These are phyloP conservation scores for Solanum bukasovii DNA, from an alignment of 257 asterid genomes.

Conservation along the genomic window DNA sequence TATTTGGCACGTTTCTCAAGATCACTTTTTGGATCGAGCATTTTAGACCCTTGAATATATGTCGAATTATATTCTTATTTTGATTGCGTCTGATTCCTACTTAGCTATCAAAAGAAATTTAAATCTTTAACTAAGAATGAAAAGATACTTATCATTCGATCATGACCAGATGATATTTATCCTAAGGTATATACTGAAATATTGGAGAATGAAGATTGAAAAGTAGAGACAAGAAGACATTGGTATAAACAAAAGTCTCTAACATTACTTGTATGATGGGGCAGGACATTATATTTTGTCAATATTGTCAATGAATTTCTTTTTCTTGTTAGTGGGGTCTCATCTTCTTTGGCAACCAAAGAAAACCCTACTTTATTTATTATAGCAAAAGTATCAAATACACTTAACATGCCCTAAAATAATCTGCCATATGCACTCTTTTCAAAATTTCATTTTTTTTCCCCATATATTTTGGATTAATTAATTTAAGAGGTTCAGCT, in stretches of 20 bases:
- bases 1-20: not conserved
- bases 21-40: too few relatives aligned
- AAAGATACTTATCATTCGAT: not conserved
- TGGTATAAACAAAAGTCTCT: not conserved
- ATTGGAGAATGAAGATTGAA: not conserved
- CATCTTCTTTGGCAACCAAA: not conserved
- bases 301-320: not conserved
- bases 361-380: not conserved
- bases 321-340: constrained; percentile 19
- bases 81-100: too few relatives aligned
- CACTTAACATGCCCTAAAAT: not conserved
- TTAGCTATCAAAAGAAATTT: rapidly evolving
- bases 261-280: constrained; percentile 1
- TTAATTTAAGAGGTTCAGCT: constrained; percentile 3
- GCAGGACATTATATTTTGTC: not conserved
- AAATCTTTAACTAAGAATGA: not conserved
- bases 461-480: not conserved
- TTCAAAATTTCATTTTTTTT: not conserved
- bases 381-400: not conserved
- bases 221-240: not conserved
- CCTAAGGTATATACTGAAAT: not conserved
- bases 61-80: not conserved
- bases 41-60: not conserved
- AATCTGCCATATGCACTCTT: not conserved
- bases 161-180: not conserved